Percentiles rank a stretch among this genome's conserved stretches.
Conservation (phyloP, 768 basidiomycete genomes). For the Kwoniella sp. region DNA sequence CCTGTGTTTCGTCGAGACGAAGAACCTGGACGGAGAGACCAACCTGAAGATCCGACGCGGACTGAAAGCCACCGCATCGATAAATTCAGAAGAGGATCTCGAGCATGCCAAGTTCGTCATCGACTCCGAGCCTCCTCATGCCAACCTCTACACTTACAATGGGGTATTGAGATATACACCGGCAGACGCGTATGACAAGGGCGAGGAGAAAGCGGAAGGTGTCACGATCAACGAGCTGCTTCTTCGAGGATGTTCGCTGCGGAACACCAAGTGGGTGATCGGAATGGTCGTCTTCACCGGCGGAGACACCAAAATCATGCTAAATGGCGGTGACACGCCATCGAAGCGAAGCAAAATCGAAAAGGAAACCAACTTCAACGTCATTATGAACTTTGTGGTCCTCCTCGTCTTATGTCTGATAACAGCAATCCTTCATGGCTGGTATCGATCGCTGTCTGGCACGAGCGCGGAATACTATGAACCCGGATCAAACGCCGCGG, state of each 20-base stretch:
- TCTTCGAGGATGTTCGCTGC: conserved; percentile 82
- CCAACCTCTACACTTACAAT: conserved; percentile 88
- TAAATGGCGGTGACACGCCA: conserved; percentile 86
- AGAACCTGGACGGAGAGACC: conserved; percentile 97
- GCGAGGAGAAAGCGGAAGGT: conserved; percentile 52
- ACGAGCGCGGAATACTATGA: conserved; percentile 79
- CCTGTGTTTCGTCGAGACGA: conserved; percentile 93
- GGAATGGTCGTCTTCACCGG: conserved; percentile 94
- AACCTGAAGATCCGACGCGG: conserved; percentile 87
- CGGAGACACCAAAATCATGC: conserved; percentile 65
- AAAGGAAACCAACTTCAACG: conserved; percentile 91
- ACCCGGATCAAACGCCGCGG: conserved; percentile 65
- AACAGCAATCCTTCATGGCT: conserved; percentile 69
- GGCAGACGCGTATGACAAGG: conserved; percentile 60
- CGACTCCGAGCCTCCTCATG: conserved; percentile 90
- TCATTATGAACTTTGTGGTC: conserved; percentile 86
- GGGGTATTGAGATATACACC: conserved; percentile 72
- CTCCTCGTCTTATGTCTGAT: conserved; percentile 75
- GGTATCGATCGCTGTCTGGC: conserved; percentile 64
- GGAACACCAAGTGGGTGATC: conserved; percentile 90
- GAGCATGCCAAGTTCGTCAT: conserved; percentile 83
- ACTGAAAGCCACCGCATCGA: conserved; percentile 71
- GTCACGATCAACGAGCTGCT: conserved; percentile 89
- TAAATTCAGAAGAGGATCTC: conserved; percentile 83
- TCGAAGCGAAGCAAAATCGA: conserved; percentile 98